Conservation (phyloP, 2,329 filamentous ascomycete species). For the Rosellinia necatrix region DNA sequence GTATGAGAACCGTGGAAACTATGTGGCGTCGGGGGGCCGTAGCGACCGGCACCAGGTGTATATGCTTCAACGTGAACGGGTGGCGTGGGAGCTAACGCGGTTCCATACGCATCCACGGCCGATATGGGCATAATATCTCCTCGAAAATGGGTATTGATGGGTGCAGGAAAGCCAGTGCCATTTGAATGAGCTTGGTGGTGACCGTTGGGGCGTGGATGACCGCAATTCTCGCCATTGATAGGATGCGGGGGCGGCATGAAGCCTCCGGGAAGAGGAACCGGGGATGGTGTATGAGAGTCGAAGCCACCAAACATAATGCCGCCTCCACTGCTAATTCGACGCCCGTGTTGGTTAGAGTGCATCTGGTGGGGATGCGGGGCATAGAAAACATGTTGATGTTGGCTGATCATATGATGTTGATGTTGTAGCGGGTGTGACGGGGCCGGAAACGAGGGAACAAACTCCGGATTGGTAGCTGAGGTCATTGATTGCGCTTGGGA, state of each 20-base stretch:
- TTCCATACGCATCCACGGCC: constrained; percentile 35
- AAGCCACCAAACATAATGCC: constrained; percentile 60
- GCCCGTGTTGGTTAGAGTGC: constrained; percentile 46
- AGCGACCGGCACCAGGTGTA: constrained; percentile 43
- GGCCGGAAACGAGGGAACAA: constrained; percentile 27
- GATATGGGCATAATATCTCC: constrained; percentile 35
- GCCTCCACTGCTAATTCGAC: constrained; percentile 59
- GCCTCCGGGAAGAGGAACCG: constrained; percentile 54
- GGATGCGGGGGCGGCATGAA: constrained; percentile 52
- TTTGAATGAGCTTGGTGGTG: constrained; percentile 37
- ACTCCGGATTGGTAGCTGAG: constrained; percentile 29
- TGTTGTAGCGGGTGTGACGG: constrained; percentile 29
- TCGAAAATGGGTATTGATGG: constrained; percentile 36
- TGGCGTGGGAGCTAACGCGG: constrained; percentile 29
- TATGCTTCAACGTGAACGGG: constrained; percentile 42
- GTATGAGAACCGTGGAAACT: constrained; percentile 67
- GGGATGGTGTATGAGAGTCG: constrained; percentile 62
- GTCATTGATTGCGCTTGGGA: constrained; percentile 34
- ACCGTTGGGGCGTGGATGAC: constrained; percentile 33
- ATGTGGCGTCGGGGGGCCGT: constrained; percentile 61
- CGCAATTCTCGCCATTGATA: constrained; percentile 35
- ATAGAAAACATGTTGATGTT: constrained; percentile 31
- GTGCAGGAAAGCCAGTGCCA: constrained; percentile 35
- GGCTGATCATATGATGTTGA: constrained; percentile 29
- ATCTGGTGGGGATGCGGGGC: constrained; percentile 34